These are phyloP conservation scores for Olyra latifolia DNA, from an alignment of 176 grass and related monocot species.

Conservation along the genomic window DNA sequence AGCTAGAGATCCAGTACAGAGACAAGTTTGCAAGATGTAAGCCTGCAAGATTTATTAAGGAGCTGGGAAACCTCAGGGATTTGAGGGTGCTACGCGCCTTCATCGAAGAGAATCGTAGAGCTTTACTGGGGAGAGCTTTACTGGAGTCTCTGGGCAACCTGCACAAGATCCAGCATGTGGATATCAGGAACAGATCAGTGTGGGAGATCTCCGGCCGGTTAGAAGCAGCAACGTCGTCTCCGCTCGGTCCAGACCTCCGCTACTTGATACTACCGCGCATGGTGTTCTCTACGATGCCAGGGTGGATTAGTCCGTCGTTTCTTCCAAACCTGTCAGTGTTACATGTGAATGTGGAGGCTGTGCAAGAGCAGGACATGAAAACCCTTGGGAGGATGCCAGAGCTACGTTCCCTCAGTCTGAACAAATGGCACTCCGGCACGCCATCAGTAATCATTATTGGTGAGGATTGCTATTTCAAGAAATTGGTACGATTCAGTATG, in stretches of 20 bases:
- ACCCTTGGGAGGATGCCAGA: no score
- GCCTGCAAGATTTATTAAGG: background rate
- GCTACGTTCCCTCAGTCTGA: no score
- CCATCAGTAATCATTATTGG: no score
- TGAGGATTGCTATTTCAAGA: no score
- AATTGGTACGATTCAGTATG: no score
- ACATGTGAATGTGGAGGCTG: no score
- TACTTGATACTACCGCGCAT: rapidly evolving
- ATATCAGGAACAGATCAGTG: background rate
- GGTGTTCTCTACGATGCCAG: no score
- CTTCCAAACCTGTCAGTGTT: no score
- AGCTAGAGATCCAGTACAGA: rapidly evolving
- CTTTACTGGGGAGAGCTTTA: background rate
- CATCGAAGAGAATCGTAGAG: background rate
- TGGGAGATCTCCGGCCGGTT: no score
- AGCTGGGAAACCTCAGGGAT: background rate
- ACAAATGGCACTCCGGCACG: rapidly evolving
- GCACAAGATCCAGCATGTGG: background rate
- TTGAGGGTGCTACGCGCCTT: background rate
- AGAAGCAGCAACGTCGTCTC: background rate
- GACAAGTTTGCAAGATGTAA: no score
- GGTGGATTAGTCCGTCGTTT: no score
- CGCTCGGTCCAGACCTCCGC: background rate
- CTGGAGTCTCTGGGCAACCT: background rate
- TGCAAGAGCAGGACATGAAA: no score